Evolutionary conservation across 306 rosid species (phyloP).

Genomic region (Casuarina cunninghamiana): DNA sequence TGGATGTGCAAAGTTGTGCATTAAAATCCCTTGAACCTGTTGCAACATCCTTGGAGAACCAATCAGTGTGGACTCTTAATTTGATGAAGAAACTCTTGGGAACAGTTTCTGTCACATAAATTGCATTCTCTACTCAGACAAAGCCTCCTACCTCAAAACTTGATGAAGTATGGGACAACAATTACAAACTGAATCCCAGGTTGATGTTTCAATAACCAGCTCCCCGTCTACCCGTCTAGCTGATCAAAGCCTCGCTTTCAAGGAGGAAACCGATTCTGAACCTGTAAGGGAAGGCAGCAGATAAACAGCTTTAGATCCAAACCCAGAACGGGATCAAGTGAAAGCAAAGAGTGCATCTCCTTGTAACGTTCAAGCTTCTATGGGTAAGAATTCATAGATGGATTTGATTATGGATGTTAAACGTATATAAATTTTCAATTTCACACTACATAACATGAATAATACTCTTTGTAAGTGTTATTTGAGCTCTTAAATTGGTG

Average conservation of each 20-base stretch:
- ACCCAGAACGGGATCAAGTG: no score
- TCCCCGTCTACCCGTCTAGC: conserved; percentile 34
- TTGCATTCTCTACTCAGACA: conserved; percentile 45
- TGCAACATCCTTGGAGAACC: conserved; percentile 40
- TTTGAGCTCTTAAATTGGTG: no score
- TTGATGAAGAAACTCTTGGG: conserved; percentile 42
- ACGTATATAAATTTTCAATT: no score
- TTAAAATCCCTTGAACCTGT: conserved; percentile 41
- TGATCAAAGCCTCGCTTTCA: conserved; percentile 31
- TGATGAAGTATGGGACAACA: conserved; percentile 13
- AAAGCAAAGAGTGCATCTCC: conserved; percentile 35
- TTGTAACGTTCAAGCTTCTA: not conserved
- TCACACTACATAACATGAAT: no score
- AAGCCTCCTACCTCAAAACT: conserved; percentile 27
- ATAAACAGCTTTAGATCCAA: not conserved
- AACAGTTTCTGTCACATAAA: conserved; percentile 46
- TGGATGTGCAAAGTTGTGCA: conserved; percentile 82
- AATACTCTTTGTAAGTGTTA: no score
- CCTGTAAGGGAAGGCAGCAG: conserved; percentile 33
- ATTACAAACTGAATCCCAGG: conserved; percentile 26
- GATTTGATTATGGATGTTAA: no score
- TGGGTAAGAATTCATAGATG: no score
- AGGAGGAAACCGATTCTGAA: conserved; percentile 30
- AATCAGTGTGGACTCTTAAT: not conserved
- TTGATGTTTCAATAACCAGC: conserved; percentile 19